Conservation (phyloP, 768 basidiomycete species). For the Rhizopogon vulgaris region DNA sequence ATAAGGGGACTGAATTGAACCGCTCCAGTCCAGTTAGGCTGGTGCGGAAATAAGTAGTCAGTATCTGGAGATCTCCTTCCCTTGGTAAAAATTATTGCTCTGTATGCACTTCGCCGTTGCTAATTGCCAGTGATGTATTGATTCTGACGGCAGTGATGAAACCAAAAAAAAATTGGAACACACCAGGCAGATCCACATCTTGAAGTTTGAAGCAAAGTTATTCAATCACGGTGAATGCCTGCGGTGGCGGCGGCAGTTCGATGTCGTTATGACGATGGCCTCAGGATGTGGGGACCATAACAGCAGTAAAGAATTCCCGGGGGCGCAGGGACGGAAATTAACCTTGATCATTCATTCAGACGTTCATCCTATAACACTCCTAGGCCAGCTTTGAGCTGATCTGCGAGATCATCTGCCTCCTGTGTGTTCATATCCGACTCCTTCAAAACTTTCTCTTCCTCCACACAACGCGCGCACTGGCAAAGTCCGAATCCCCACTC, state of each 20-base stretch:
- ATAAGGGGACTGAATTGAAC: neutral
- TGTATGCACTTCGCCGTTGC: neutral
- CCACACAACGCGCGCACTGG: slow-evolving; percentile 57
- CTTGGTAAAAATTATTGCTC: neutral
- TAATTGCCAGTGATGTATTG: neutral
- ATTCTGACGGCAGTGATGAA: neutral
- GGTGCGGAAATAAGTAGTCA: neutral
- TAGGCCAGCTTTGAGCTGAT: slow-evolving; percentile 58
- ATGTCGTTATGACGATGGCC: neutral
- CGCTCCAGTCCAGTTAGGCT: neutral
- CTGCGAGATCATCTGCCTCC: slow-evolving; percentile 44
- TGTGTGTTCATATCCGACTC: slow-evolving; percentile 1
- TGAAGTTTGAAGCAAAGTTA: neutral
- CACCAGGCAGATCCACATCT: neutral
- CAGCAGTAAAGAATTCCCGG: too few species aligned
- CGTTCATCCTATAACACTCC: slow-evolving; percentile 35
- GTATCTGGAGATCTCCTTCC: neutral
- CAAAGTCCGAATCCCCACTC: slow-evolving; percentile 79
- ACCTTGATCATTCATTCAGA: neutral
- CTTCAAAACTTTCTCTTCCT: slow-evolving; percentile 40
- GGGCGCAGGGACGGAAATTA: neutral
- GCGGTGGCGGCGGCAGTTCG: too few species aligned
- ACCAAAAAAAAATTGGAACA: neutral
- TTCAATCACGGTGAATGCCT: neutral
- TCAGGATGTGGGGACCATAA: too few species aligned